A percentile compares a stretch with the other conserved stretches of the same genome.
Conservation (phyloP, 306 rosid species). For the Acmispon strigosus region DNA sequence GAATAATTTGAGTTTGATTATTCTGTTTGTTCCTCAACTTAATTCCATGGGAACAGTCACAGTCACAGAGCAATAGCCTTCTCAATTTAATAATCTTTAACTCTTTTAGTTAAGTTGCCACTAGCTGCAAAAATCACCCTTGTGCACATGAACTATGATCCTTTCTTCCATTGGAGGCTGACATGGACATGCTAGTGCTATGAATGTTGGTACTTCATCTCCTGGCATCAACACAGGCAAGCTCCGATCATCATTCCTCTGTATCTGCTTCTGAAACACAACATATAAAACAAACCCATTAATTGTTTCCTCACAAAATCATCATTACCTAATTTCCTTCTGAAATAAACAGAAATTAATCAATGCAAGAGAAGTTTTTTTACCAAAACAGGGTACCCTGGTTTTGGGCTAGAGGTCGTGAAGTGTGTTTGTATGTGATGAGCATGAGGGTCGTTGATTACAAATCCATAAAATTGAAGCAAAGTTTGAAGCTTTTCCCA, state of each 20-base stretch:
- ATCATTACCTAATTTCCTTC: background rate
- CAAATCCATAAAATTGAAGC: background rate
- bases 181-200: slow-evolving; percentile 59
- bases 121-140: background rate
- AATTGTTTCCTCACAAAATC: background rate
- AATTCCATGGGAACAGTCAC: background rate
- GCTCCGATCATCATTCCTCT: slow-evolving; percentile 24
- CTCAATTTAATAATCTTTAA: too few relatives aligned
- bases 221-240: slow-evolving; percentile 81
- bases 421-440: background rate
- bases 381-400: slow-evolving; percentile 36
- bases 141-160: slow-evolving; percentile 30
- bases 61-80: too few relatives aligned
- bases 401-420: slow-evolving; percentile 23
- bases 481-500: slow-evolving; percentile 50
- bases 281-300: background rate
- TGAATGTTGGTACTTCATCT: slow-evolving; percentile 63
- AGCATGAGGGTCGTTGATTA: background rate
- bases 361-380: background rate
- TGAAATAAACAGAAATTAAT: too few relatives aligned
- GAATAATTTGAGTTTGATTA: background rate
- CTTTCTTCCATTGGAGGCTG: slow-evolving; percentile 35
- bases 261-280: slow-evolving; percentile 38
- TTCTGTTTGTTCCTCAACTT: background rate
- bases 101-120: background rate